Evolutionary conservation across 352 stramenopile species (phyloP), one percentile per base, ranked within the genome.

Genomic region (Blastocystis sp.): DNA sequence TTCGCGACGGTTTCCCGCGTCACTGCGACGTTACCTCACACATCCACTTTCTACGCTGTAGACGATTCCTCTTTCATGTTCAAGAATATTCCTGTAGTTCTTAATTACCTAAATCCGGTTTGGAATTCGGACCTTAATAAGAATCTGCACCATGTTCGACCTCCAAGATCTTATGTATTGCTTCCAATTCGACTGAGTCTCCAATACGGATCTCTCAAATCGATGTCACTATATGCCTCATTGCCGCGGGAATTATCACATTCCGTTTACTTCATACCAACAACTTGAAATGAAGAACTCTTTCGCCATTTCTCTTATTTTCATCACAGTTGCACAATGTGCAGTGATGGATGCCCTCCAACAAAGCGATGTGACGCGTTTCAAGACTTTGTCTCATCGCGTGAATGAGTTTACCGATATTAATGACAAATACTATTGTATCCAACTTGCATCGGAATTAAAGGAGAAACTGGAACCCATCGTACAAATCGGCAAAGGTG

Each of bases 251-350:
- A 2, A 69, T 35, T 35, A 2, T 21, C 12, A 21, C 12, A 21
- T 69, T 42, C 59, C 9, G 1, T 9, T 32, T 42, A 35, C 32
- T 21, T n/a, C 59, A 21, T 21, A 19, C 14, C 14, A 4, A 69
- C 16, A 69, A 24, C 19, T 61, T 61, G 54, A 61, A 61, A 74
- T 74, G 63, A 74, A 74, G 63, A 74, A 51, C n/a, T 51, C 6
- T 49, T n/a, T 51, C 32, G 21, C 42, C 51, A 11, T 74, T 51
- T 74, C 32, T 51, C 27, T 49, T 43, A 29, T 74, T 37, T 29
- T 43, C 29, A 46, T 74, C 32, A 43, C 63, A 14, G 12, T 74
- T 43, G 63, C 24, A 0, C 29, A 27, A 46, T 74, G 27, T 51
- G 27, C 63, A 24, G 24, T 46, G 5, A 29, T 74, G 35, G 63